Evolutionary conservation across 768 basidiomycete genomes (phyloP), one percentile per base, ranked within the genome.

Genomic region (Kwoniella dendrophila): DNA sequence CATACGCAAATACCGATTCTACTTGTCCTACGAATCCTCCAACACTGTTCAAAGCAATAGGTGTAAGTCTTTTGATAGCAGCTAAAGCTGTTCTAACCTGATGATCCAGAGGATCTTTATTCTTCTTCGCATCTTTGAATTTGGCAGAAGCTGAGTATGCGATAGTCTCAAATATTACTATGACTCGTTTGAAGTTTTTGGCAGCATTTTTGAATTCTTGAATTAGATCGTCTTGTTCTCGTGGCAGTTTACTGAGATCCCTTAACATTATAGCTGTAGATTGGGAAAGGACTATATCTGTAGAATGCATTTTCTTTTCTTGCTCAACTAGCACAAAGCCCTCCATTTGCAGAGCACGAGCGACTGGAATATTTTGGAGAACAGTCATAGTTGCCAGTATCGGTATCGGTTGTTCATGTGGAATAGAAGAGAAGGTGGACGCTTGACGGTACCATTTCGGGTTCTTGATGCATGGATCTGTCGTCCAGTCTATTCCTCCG

Each of bases 211-310:
- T 56, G 2, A 63, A 29, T 10, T 50, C 40, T 36, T 63, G 33
- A 2, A 56, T 14, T 30, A 63, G 38, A 14, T 47, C 12, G 10
- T 45, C 41, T 7, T 45, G 20, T 4, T 29, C 20, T 8, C 33
- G 20, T 32, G 50, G 27, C 2, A 62, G 34, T 4, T 12, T 12
- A 3, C 32, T 7, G 34, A 62, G 40, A 27, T 56, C 38, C 20
- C 26, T 33, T 20, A 62, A 1, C 12, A 62, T 16, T 11, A 62
- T 44, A 24, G 60, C 60, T 4, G 41, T 56, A 18, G 32, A 4
- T 20, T 44, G 33, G 11, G 60, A 62, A 12, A 62, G 38, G 14
- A 56, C 60, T 20, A 62, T 47, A 41, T 62, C 60, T 22, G 43
- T 24, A 20, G 26, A 24, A 16, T 62, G 41, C 45, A 55, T 55